Conservation (phyloP, 1,284 basidiomycete species). For the Amylostereum areolatum region DNA sequence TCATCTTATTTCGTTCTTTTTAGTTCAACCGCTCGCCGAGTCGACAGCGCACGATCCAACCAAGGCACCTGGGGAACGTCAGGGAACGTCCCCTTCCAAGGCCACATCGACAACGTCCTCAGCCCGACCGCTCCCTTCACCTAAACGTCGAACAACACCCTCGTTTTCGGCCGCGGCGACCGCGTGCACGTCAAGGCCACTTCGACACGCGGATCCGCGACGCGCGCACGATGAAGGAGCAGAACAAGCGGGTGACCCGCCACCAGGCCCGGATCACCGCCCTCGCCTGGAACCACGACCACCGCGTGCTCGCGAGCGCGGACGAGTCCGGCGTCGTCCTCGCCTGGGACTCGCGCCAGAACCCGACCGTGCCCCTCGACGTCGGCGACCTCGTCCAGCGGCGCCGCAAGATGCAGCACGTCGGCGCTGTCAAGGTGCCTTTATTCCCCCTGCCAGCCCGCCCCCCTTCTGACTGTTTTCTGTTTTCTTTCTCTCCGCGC, state of each 20-base stretch:
- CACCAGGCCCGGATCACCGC: conserved; percentile 43
- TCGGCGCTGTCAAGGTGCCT: conserved; percentile 21
- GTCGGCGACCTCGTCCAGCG: conserved; percentile 49
- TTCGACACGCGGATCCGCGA: conserved; percentile 51
- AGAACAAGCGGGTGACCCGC: too few species aligned
- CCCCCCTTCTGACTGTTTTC: not conserved
- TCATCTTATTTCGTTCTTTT: too few species aligned
- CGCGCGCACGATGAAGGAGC: too few species aligned
- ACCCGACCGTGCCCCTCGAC: conserved; percentile 34
- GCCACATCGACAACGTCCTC: conserved; percentile 13
- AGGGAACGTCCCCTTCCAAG: conserved; percentile 35
- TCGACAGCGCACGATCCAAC: too few species aligned
- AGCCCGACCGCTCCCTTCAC: conserved; percentile 26
- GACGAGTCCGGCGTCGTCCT: conserved; percentile 45
- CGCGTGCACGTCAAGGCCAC: conserved; percentile 47
- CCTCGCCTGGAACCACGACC: conserved; percentile 44
- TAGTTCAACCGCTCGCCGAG: too few species aligned
- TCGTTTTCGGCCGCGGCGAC: conserved; percentile 47
- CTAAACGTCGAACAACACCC: conserved; percentile 36
- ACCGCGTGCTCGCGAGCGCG: conserved; percentile 44
- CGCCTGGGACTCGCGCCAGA: conserved; percentile 46
- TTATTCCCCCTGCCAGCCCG: conserved; percentile 5
- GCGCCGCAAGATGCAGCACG: conserved; percentile 38
- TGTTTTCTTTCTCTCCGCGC: not conserved
- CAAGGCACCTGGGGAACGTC: too few species aligned